Percentiles rank a stretch among this genome's conserved stretches.
Evolutionary conservation across 2,329 filamentous ascomycete species (phyloP).

Genomic region (Trichoderma sp.): DNA sequence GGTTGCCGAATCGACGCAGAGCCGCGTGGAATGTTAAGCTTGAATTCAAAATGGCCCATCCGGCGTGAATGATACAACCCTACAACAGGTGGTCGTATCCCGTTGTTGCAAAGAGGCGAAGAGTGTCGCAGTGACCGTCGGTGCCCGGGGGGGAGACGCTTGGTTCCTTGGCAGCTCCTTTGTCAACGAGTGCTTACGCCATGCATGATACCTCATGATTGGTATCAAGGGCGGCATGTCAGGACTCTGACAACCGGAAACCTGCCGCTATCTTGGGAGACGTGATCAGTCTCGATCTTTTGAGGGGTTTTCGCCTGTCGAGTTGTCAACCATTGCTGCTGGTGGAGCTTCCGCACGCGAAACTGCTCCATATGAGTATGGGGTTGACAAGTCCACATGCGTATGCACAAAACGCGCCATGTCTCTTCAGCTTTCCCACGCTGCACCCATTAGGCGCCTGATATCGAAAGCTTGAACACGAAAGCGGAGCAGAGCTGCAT

Average conservation of each 20-base stretch:
- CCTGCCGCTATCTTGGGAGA: not conserved
- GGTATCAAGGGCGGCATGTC: slow-evolving; percentile 1
- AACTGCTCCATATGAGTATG: not conserved
- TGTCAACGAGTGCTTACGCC: slow-evolving; percentile 4
- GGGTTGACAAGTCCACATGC: slow-evolving; percentile 6
- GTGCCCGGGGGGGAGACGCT: not conserved
- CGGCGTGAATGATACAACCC: slow-evolving; percentile 5
- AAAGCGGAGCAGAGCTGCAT: slow-evolving; percentile 12
- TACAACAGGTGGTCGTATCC: not conserved
- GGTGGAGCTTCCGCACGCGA: not conserved
- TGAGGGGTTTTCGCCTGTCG: slow-evolving; percentile 14
- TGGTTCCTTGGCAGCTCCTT: slow-evolving; percentile 5
- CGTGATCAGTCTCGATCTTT: slow-evolving; percentile 1
- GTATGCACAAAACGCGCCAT: slow-evolving; percentile 18
- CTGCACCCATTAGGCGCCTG: not conserved
- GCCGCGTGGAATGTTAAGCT: slow-evolving; percentile 8
- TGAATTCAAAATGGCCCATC: slow-evolving; percentile 13
- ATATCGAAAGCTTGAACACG: not conserved
- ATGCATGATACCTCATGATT: not conserved
- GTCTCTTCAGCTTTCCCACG: slow-evolving; percentile 4
- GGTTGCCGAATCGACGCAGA: not conserved
- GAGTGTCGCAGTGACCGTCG: not conserved
- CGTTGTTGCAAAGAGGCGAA: not conserved
- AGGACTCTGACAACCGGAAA: not conserved
- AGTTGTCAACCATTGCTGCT: slow-evolving; percentile 12